phyloP scores from a whole-genome alignment of 2,329 filamentous ascomycete genomes.

The Colletotrichum gloeosporioides region DNA sequence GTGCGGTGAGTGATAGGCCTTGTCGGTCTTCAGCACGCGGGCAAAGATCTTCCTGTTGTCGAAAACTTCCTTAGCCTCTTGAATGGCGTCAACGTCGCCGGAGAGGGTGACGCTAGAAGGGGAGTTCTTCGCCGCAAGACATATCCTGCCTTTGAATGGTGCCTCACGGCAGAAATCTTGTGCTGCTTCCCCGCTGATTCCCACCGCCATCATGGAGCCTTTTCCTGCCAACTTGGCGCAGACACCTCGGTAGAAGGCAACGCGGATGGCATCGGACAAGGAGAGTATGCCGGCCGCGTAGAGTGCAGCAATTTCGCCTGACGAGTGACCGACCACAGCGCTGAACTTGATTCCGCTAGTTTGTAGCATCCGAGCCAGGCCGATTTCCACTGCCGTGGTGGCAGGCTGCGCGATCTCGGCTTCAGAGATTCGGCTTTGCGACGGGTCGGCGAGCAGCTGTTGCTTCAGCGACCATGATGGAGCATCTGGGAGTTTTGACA shows the following conservation, averaged over 20 bases:
- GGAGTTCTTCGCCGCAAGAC: slow-evolving; percentile 54
- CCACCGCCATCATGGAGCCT: slow-evolving; percentile 63
- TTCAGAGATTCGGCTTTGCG: slow-evolving; percentile 17
- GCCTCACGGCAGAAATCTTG: slow-evolving; percentile 27
- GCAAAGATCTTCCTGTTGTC: slow-evolving; percentile 9
- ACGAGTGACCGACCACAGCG: slow-evolving; percentile 46
- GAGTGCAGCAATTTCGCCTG: slow-evolving; percentile 49
- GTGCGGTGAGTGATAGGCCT: slow-evolving; percentile 24
- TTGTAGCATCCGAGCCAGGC: slow-evolving; percentile 41
- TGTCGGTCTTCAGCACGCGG: slow-evolving; percentile 19
- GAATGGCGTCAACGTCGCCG: slow-evolving; percentile 16
- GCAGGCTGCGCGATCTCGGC: slow-evolving; percentile 33
- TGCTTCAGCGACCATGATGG: slow-evolving; percentile 25
- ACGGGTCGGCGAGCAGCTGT: slow-evolving; percentile 21
- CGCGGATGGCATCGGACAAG: slow-evolving; percentile 36
- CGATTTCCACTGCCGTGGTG: slow-evolving; percentile 42
- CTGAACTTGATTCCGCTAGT: slow-evolving; percentile 33
- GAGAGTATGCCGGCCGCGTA: slow-evolving; percentile 43
- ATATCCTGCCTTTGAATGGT: slow-evolving; percentile 5
- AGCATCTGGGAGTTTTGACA: slow-evolving; percentile 22
- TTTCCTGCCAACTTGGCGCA: slow-evolving; percentile 25
- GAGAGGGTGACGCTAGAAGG: slow-evolving; percentile 56
- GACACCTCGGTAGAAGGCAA: slow-evolving; percentile 44
- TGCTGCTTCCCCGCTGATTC: slow-evolving; percentile 45
- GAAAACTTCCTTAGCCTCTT: slow-evolving; percentile 30